Base-by-base conservation (phyloP, 306 rosid species). In the Quercus agrifolia region DNA sequence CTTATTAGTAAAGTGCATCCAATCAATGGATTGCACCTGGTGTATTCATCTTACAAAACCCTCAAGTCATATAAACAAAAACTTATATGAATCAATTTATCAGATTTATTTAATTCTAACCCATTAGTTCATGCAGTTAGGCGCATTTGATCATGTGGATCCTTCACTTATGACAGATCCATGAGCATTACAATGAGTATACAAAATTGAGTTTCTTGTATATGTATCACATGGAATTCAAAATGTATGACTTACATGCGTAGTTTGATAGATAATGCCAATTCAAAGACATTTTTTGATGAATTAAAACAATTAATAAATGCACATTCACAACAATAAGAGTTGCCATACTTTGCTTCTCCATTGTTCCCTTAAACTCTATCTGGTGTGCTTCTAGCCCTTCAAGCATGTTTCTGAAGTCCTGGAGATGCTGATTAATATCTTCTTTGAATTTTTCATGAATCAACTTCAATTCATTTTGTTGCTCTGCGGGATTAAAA, bases 401-500 rank as follows among this genome's bases (percentile, higher is more conserved):
- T 82, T 93, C 94, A 74, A 89, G 78, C 71, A 90, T 80, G 84
- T 85, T 86, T 85, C 83, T 82, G 89, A 92, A 91, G 64, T 91
- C 91, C 87, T 88, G 92, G 76, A 93, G 88, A 82, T 95, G 92
- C 81, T 80, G 88, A 88, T 86, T 85, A 57, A 95, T 85, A 87
- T 93, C 91, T 79, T 90, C 92, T 89, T 86, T 93, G 93, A 93
- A 95, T 74, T 85, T 95, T 84, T 86, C 89, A 56, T 87, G 85
- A 74, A 90, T 90, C 82, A 81, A 87, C 74, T 87, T 88, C 88
- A 95, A 80, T 78, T 91, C 86, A 56, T 88, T 88, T 77, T 86
- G 94, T 79, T 91, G 89, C 70, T 93, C 98, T 95, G 85, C 88
- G 83, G 61, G 56, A 66, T 28, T 15, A 68, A 74, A 25, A 70